Evolutionary conservation across 164 flowering plant species (phyloP), one percentile per base, ranked within the genome.

Genomic region (Sextonia rubra): DNA sequence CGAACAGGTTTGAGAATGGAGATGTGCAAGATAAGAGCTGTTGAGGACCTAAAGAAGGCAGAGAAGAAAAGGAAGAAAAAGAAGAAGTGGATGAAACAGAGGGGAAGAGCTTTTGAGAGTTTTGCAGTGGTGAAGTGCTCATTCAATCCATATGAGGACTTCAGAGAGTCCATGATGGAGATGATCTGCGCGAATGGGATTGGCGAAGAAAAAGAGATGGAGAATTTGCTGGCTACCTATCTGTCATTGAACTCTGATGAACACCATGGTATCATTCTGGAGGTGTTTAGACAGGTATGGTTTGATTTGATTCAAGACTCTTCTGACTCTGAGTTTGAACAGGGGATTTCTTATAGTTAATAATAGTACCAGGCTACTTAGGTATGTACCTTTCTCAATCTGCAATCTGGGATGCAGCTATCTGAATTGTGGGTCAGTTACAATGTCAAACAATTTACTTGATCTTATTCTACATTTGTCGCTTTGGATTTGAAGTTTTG

Each of bases 121-220:
- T 89, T 83, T 73, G 97, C 97, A 0, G 83, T 88, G 68, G 90
- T 83, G 66, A 94, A 92, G 77, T 74, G 78, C 47, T 92, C 97
- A n/a, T 73, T 71, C 4, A 81, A 91, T 64, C 97, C 97, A 6
- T 82, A 83, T 64, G 73, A 83, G 77, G 98, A 94, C 69, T 94
- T 94, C 79, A 81, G 85, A 72, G 92, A 89, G 29, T 94, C 98
- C 30, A 94, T 94, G 98, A 71, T 87, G 58, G 98, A 94, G 82
- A 94, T 94, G 98, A 92, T 94, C 65, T 47, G 65, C 24, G 93
- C 87, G 79, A 85, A 83, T 65, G 63, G 76, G 58, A 89, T 92
- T 32, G 77, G 75, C 32, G 70, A 29, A 60, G 80, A 89, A 9
- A 87, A 89, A 61, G 92, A 92, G 74, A 86, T 94, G 1, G 93